phyloP scores from a whole-genome alignment of 768 basidiomycete genomes.

The Artomyces pyxidatus region DNA sequence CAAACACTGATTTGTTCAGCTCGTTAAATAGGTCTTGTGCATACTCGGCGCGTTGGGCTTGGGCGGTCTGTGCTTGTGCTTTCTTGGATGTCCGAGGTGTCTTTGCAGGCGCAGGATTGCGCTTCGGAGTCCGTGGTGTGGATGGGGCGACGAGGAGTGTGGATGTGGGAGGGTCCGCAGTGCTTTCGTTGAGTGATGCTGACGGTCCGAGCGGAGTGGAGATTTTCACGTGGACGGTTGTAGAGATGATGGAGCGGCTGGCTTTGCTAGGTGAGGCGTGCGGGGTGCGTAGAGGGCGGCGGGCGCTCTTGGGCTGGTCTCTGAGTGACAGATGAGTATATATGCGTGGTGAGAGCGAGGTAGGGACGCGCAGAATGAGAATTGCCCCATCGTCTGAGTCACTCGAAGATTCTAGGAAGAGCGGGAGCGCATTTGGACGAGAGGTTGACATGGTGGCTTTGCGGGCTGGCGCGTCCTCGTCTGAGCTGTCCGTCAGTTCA shows the following conservation, averaged over 20 bases:
- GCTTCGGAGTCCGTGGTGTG: conserved; percentile 1
- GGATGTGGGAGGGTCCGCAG: not conserved
- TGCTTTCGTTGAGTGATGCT: not conserved
- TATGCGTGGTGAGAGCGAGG: not conserved
- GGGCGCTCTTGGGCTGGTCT: not conserved
- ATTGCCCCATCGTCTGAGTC: not conserved
- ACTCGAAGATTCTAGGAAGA: not conserved
- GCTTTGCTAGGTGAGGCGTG: not conserved
- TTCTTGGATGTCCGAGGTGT: conserved; percentile 15
- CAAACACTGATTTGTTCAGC: conserved; percentile 13
- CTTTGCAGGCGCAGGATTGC: conserved; percentile 3
- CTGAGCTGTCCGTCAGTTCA: not conserved
- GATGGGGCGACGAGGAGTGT: not conserved
- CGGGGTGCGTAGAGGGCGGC: not conserved
- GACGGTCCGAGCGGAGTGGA: not conserved
- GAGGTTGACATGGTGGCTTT: not conserved
- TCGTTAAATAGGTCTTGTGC: conserved; percentile 14
- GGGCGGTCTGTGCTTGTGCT: conserved; percentile 8
- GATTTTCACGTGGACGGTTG: not conserved
- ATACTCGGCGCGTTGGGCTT: conserved; percentile 12
- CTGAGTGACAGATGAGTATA: not conserved
- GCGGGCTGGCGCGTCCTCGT: not conserved
- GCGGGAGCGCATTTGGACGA: not conserved
- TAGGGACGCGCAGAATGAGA: not conserved
- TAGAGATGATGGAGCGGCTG: no score